phyloP scores from a whole-genome alignment of 495 filamentous ascomycete species.

The Xanthoparmelia taractica region DNA sequence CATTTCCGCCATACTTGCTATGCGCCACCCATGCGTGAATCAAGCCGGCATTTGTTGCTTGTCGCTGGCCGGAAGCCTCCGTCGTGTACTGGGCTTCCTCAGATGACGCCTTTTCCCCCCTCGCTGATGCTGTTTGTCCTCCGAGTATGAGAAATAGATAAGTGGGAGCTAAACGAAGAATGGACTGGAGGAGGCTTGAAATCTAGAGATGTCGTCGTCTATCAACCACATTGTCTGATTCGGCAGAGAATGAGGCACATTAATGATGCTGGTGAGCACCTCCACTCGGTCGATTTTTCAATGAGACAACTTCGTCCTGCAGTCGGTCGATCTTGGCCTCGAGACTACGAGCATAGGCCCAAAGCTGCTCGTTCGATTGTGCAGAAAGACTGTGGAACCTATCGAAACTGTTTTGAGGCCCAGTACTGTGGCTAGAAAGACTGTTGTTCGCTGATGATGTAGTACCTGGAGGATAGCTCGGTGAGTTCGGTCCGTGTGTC shows the following conservation, averaged over 20 bases:
- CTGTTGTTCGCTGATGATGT: slow-evolving; percentile 41
- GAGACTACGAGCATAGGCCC: slow-evolving; percentile 38
- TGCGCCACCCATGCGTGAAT: slow-evolving; percentile 14
- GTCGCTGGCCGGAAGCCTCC: slow-evolving; percentile 21
- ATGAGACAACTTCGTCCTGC: slow-evolving; percentile 23
- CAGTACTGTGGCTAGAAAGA: slow-evolving; percentile 25
- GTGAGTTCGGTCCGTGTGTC: slow-evolving; percentile 16
- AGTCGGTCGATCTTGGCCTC: slow-evolving; percentile 25
- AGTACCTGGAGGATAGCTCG: slow-evolving; percentile 25
- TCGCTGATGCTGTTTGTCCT: slow-evolving; percentile 18
- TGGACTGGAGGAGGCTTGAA: background rate
- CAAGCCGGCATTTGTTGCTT: slow-evolving; percentile 5
- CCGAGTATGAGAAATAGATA: slow-evolving; percentile 11
- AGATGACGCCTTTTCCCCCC: slow-evolving; percentile 16
- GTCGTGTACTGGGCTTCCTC: slow-evolving; percentile 25
- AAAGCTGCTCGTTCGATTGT: slow-evolving; percentile 37
- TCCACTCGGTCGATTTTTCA: slow-evolving; percentile 21
- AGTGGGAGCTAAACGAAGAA: background rate
- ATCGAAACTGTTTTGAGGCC: slow-evolving; percentile 26
- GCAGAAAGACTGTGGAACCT: slow-evolving; percentile 20
- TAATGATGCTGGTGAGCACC: slow-evolving; percentile 9
- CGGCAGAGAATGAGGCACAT: background rate
- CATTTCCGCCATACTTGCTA: slow-evolving; percentile 12
- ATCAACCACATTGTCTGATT: background rate
- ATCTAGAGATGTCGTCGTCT: background rate